Evolutionary conservation across 441 rosid genomes (phyloP).

Genomic region (Syzygium malaccense): DNA sequence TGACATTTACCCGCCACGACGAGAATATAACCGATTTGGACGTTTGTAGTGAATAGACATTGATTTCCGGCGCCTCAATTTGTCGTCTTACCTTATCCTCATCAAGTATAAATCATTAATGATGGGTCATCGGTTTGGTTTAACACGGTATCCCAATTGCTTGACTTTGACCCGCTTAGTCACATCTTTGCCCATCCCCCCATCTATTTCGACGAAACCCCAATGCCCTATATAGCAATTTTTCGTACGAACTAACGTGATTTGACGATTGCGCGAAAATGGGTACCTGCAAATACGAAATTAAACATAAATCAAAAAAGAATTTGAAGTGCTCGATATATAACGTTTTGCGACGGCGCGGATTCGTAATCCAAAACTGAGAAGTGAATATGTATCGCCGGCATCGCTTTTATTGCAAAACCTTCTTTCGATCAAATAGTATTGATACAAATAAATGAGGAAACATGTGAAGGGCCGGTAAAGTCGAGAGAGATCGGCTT

Average conservation of each 20-base stretch:
- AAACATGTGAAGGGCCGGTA: neutral
- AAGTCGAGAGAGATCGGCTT: neutral
- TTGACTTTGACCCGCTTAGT: neutral
- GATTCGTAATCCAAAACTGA: neutral
- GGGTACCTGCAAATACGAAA: neutral
- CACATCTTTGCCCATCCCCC: neutral
- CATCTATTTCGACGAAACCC: neutral
- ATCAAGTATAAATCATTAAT: neutral
- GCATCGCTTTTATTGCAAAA: neutral
- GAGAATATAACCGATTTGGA: neutral
- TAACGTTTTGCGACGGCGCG: neutral
- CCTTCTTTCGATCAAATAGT: too few relatives aligned
- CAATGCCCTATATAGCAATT: neutral
- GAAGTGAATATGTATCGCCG: neutral
- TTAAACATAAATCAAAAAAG: neutral
- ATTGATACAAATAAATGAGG: too few relatives aligned
- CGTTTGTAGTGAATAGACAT: neutral
- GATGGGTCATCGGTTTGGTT: neutral
- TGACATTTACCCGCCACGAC: neutral
- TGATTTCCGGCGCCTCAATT: neutral
- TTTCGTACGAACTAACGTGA: neutral
- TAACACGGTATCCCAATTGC: neutral
- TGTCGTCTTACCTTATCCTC: neutral
- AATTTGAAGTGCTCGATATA: neutral
- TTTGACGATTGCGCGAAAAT: fast-evolving